Conservation (phyloP, 495 filamentous ascomycete species). For the Xylaria longipes region DNA sequence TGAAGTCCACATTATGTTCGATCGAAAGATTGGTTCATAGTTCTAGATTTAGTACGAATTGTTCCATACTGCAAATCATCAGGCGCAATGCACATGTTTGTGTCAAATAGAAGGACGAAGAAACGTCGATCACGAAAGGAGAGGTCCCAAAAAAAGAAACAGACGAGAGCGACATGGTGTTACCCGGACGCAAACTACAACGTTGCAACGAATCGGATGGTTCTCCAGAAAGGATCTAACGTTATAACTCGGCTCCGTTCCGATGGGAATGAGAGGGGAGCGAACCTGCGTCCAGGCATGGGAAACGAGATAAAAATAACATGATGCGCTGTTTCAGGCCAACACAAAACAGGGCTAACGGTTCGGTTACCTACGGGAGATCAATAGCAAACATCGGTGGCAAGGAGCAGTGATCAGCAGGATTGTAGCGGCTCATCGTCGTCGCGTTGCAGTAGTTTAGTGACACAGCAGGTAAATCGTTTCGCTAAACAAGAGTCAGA, state of each 20-base stretch:
- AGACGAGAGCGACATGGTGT: not conserved
- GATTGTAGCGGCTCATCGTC: slow-evolving; percentile 27
- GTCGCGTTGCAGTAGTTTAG: slow-evolving; percentile 14
- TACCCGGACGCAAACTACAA: not conserved
- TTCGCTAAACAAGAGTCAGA: not conserved
- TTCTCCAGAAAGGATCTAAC: slow-evolving; percentile 19
- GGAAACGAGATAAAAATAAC: slow-evolving; percentile 36
- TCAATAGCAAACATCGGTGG: slow-evolving; percentile 26
- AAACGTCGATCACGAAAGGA: slow-evolving; percentile 22
- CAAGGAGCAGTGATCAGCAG: slow-evolving; percentile 34
- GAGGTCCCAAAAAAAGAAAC: slow-evolving; percentile 23
- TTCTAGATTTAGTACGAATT: slow-evolving; percentile 1
- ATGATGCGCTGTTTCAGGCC: slow-evolving; percentile 34
- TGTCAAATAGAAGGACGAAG: slow-evolving; percentile 18
- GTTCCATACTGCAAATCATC: slow-evolving; percentile 12
- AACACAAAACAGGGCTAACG: slow-evolving; percentile 37
- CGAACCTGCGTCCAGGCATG: slow-evolving; percentile 9
- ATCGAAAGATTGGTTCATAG: not conserved
- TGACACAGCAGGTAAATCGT: slow-evolving; percentile 26
- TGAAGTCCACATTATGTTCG: not conserved
- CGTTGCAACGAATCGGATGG: slow-evolving; percentile 30
- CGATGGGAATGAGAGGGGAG: slow-evolving; percentile 34
- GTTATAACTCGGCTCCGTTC: slow-evolving; percentile 37
- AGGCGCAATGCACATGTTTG: slow-evolving; percentile 3
- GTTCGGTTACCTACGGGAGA: slow-evolving; percentile 30